Conservation (phyloP, 352 stramenopile genomes). For the Pythium biforme region DNA sequence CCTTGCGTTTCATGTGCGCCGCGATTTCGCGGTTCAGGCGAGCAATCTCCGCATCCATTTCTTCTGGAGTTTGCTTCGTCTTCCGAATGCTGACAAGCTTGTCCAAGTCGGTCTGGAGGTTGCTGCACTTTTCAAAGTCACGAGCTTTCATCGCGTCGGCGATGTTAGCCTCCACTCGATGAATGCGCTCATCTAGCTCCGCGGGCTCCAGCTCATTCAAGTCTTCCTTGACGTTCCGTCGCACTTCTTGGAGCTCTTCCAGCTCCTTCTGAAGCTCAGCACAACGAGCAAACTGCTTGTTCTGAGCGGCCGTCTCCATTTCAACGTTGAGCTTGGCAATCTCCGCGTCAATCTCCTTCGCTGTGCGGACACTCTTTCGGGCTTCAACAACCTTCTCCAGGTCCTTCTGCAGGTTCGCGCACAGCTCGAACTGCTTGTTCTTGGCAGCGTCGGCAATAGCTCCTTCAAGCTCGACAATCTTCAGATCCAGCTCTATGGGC, state of each 20-base stretch:
- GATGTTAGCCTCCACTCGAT: slow-evolving; percentile 60
- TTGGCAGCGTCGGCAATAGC: slow-evolving; percentile 75
- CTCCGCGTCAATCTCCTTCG: slow-evolving; percentile 82
- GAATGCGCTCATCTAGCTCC: slow-evolving; percentile 83
- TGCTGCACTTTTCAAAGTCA: slow-evolving; percentile 76
- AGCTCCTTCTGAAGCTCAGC: slow-evolving; percentile 80
- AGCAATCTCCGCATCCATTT: slow-evolving; percentile 79
- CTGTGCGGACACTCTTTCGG: slow-evolving; percentile 81
- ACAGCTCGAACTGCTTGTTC: slow-evolving; percentile 86
- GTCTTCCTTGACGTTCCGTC: slow-evolving; percentile 79
- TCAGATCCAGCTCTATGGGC: slow-evolving; percentile 73
- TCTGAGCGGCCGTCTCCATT: slow-evolving; percentile 70
- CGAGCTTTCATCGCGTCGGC: slow-evolving; percentile 72
- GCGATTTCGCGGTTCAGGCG: slow-evolving; percentile 68
- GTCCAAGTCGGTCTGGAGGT: slow-evolving; percentile 72
- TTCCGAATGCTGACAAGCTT: slow-evolving; percentile 68
- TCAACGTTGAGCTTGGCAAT: slow-evolving; percentile 74
- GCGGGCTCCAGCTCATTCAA: slow-evolving; percentile 81
- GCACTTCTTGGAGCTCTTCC: slow-evolving; percentile 71
- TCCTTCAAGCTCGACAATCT: slow-evolving; percentile 74
- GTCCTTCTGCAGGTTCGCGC: slow-evolving; percentile 80
- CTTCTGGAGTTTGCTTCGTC: slow-evolving; percentile 82
- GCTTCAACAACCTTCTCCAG: slow-evolving; percentile 79
- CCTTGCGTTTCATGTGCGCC: slow-evolving; percentile 71
- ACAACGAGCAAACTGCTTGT: slow-evolving; percentile 82